Evolutionary conservation across 495 filamentous ascomycete species (phyloP), one percentile per base, ranked within the genome.

Genomic region (Collariella sp.): DNA sequence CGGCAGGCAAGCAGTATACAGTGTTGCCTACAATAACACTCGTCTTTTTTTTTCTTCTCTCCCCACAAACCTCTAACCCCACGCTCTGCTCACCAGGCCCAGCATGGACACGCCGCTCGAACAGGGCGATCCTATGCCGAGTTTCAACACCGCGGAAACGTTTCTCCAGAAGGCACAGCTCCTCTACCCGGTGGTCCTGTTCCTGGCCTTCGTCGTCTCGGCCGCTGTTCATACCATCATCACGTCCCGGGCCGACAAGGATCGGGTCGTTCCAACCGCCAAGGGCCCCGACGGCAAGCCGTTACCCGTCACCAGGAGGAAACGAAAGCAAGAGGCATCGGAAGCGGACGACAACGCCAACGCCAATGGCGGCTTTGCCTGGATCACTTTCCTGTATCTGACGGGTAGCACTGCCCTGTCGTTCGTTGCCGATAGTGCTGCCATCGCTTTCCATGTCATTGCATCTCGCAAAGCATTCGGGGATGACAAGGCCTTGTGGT

Each of bases 251-350:
- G 68, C 65, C n/a, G 71, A 72, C 51, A 70, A 73, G 31, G 67
- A 72, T 55, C 55, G 71, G 18, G 62, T 67, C 41, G 55, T 52
- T 10, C 69, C 74, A 23, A 65, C 63, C 29, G 66, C 65, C 47
- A 69, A 41, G 46, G 88, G 89, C 13, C 90, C 89, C 0, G 88
- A 86, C 34, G 90, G 89, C 48, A 88, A 90, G 64, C 87, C 87
- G 15, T 72, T 95, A 20, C 88, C n/a, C 90, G 64, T 76, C 49
- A 79, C 74, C 55, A 76, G 74, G 57, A 68, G 66, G n/a, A 55
- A 75, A 72, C 62, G 67, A 38, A 61, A 69, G 45, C 62, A 70
- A 33, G 58, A 64, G 42, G 66, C 69, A 41, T 49, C 59, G 9
- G 50, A 73, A 19, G 61, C 58, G 7, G 34, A 54, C 12, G 58